Percentiles rank a stretch among this genome's conserved stretches.
phyloP scores from a whole-genome alignment of 2,329 filamentous ascomycete genomes.

The Claviceps lovelessii region DNA sequence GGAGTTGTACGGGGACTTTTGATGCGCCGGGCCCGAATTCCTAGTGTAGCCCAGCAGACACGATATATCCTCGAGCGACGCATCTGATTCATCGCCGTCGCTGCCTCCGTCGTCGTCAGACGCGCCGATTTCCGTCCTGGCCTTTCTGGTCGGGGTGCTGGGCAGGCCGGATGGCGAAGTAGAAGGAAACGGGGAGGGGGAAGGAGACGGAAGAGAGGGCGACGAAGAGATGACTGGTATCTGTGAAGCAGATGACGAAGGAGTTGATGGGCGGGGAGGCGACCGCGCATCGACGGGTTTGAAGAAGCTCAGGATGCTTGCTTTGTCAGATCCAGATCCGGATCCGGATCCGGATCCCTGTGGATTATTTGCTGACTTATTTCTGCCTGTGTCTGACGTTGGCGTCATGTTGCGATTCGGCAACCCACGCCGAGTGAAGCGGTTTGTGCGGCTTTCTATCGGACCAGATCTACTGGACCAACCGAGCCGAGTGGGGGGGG shows the following conservation, averaged over 20 bases:
- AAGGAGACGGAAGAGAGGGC: slow-evolving; percentile 8
- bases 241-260: background rate
- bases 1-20: slow-evolving; percentile 8
- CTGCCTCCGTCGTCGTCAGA: slow-evolving; percentile 56
- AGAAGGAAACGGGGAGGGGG: slow-evolving; percentile 12
- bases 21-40: slow-evolving; percentile 5
- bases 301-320: slow-evolving; percentile 26
- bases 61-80: slow-evolving; percentile 40
- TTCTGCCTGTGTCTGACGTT: slow-evolving; percentile 13
- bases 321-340: slow-evolving; percentile 6
- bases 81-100: slow-evolving; percentile 38
- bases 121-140: slow-evolving; percentile 39
- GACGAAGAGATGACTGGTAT: background rate
- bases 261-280: slow-evolving; percentile 5
- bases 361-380: background rate
- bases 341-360: too few relatives aligned
- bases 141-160: slow-evolving; percentile 13
- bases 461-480: background rate
- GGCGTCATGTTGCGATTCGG: slow-evolving; percentile 5
- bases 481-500: background rate
- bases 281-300: slow-evolving; percentile 14
- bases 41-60: slow-evolving; percentile 16
- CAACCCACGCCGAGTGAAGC: background rate
- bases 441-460: background rate
- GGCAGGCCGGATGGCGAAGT: slow-evolving; percentile 14